Conservation (phyloP, 129 eudicot species). For the Helianthus tuberosus region DNA sequence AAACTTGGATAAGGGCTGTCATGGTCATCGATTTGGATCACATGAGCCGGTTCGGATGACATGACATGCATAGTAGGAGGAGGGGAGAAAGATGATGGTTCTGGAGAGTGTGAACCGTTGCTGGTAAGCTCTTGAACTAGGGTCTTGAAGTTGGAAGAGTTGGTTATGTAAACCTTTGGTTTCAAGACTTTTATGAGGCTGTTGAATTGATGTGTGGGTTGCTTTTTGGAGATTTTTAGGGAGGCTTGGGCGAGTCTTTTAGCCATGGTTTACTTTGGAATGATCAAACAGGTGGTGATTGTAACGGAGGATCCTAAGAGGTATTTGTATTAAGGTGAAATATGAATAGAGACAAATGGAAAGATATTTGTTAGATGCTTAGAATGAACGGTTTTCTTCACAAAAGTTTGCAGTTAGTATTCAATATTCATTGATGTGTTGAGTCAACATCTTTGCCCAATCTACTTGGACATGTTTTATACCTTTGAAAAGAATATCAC, state of each 20-base stretch:
- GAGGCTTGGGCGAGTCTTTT: slow-evolving; percentile 31
- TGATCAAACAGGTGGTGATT: slow-evolving; percentile 31
- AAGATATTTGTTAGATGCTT: slow-evolving; percentile 46
- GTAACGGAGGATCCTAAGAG: slow-evolving; percentile 46
- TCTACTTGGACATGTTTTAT: slow-evolving; percentile 25
- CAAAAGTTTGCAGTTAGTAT: slow-evolving; percentile 30
- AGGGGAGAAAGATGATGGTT: slow-evolving; percentile 29
- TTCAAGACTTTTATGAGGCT: slow-evolving; percentile 31
- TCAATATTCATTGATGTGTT: slow-evolving; percentile 28
- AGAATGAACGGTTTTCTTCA: slow-evolving; percentile 34
- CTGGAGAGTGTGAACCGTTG: slow-evolving; percentile 29
- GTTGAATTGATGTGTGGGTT: slow-evolving; percentile 31
- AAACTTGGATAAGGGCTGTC: slow-evolving; percentile 25
- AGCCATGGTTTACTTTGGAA: slow-evolving; percentile 44
- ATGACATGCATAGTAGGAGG: slow-evolving; percentile 10
- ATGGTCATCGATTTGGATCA: slow-evolving; percentile 28
- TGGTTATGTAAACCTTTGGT: slow-evolving; percentile 50
- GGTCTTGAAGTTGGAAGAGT: slow-evolving; percentile 43
- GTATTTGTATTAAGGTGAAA: slow-evolving; percentile 33
- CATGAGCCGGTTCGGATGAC: slow-evolving; percentile 9
- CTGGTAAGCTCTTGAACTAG: slow-evolving; percentile 55
- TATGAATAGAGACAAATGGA: slow-evolving; percentile 31
- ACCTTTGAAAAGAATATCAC: slow-evolving; percentile 9
- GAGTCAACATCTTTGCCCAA: slow-evolving; percentile 35
- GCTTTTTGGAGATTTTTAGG: slow-evolving; percentile 35